Base-by-base conservation (phyloP, 805 yeast genomes). In the Candida nitratophila region DNA sequence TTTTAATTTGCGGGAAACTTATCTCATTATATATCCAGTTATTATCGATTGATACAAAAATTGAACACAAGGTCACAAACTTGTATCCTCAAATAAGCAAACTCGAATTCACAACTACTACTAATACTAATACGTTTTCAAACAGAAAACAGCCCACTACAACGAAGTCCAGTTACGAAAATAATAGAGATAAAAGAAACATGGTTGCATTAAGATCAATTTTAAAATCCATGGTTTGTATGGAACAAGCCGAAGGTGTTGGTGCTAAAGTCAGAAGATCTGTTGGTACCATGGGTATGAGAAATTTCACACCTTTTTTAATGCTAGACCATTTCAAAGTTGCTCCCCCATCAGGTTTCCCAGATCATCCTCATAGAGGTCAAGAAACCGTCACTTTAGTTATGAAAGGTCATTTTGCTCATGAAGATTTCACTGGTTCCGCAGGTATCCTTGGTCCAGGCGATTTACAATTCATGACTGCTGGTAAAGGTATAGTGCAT, bases 391-490 rank as follows among this genome's bases (percentile, higher is more conserved):
- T 86, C 44, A 83, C 91, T 0, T 73, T 81, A 47, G 63, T 84
- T 41, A 64, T 77, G 45, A 70, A 76, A 40, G 91, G 91, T 33
- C 76, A 74, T 50, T 65, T 85, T 63, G 84, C 86, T 5, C 95
- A 85, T 59, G 89, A 83, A 57, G 96, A 89, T 60, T 86, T 88
- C 64, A 85, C 95, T 2, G 96, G 96, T 1, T 68, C 83, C n/a
- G 72, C 75, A 43, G 96, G 96, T 44, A 70, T 86, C 9, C 65
- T 89, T 43, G 71, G 76, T 48, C 78, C 87, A 8, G 96, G 96
- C 45, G 96, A 88, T 60, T 68, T 89, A 51, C 96, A 88, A 62
- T 87, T 88, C 62, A 88, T 88, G 96, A 88, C 96, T 24, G 96
- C 96, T 5, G 96, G 96, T 47, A 76, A 74, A 53, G 96, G 95